These are phyloP conservation scores for Pilobolus umbonatus DNA, from an alignment of 192 early-diverging fungal species.

Conservation along the genomic window DNA sequence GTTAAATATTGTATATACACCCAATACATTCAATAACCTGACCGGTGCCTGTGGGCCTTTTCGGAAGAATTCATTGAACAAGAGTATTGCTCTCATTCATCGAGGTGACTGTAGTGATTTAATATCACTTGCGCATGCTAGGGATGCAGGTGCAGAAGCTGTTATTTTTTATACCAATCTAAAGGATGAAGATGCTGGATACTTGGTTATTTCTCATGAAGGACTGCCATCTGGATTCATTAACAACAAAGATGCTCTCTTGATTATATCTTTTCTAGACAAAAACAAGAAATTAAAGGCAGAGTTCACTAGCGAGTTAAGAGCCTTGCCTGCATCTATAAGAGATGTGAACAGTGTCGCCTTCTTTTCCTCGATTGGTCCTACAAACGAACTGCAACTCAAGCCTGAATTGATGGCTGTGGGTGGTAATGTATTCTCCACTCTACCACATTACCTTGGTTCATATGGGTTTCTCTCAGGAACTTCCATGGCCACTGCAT, in stretches of 20 bases:
- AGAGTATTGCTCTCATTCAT: conserved; percentile 55
- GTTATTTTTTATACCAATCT: conserved; percentile 57
- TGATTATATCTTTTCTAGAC: too few relatives aligned
- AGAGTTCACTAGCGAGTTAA: conserved; percentile 13
- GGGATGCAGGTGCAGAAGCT: conserved; percentile 55
- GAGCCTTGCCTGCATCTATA: neutral
- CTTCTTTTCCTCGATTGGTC: conserved; percentile 67
- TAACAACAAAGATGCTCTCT: neutral
- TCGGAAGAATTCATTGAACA: conserved; percentile 18
- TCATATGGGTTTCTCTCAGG: conserved; percentile 43
- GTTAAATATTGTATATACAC: conserved; percentile 32
- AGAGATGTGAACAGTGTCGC: conserved; percentile 38
- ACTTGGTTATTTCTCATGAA: conserved; percentile 1
- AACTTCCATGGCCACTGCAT: conserved; percentile 55
- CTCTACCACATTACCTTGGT: conserved; percentile 35
- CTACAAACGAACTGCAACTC: conserved; percentile 59
- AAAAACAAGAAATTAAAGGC: neutral
- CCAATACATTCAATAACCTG: conserved; percentile 36
- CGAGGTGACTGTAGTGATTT: conserved; percentile 61
- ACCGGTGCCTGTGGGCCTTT: conserved; percentile 52
- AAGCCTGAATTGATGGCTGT: conserved; percentile 50
- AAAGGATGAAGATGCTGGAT: neutral
- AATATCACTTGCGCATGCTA: conserved; percentile 51
- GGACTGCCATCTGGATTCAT: conserved; percentile 22
- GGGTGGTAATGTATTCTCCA: conserved; percentile 50